Percentiles rank a stretch among this genome's conserved stretches.
Conservation (phyloP, 345 rosid species). For the Iberis pinnata region DNA sequence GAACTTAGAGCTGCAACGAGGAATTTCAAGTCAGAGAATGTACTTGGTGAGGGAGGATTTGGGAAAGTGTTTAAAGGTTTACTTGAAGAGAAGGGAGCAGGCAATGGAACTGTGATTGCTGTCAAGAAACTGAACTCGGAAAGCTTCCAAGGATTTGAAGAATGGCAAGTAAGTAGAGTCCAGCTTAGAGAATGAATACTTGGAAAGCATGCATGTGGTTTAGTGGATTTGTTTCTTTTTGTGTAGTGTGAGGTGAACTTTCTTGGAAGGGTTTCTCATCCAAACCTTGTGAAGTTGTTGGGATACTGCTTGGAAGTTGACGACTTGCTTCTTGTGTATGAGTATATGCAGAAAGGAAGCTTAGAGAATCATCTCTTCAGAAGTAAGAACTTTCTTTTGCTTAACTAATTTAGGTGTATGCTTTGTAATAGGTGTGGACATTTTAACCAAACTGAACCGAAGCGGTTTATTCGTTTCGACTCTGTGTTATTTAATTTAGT, state of each 20-base stretch:
- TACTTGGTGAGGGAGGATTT: conserved; percentile 92
- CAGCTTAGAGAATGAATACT: too few species aligned
- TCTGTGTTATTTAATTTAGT: too few species aligned
- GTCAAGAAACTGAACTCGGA: conserved; percentile 78
- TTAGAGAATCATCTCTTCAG: conserved; percentile 88
- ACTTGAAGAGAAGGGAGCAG: conserved; percentile 73
- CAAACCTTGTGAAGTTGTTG: conserved; percentile 69
- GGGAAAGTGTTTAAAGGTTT: conserved; percentile 93
- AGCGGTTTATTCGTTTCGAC: neutral
- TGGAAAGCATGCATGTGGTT: too few species aligned
- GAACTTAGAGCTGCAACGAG: conserved; percentile 67
- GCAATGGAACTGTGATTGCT: conserved; percentile 60
- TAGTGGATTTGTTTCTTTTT: conserved; percentile 2
- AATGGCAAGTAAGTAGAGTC: conserved; percentile 75
- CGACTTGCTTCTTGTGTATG: conserved; percentile 80
- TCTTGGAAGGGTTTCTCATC: conserved; percentile 82
- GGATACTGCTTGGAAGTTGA: conserved; percentile 80
- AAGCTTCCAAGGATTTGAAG: conserved; percentile 78
- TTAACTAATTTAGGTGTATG: too few species aligned
- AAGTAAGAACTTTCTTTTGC: conserved; percentile 47
- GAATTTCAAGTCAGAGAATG: conserved; percentile 59
- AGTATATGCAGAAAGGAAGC: conserved; percentile 93
- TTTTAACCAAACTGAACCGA: too few species aligned
- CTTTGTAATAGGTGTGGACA: too few species aligned
- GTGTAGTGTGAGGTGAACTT: conserved; percentile 74